Percentiles rank a stretch among this genome's conserved stretches.
These are phyloP conservation scores for Spathaspora hagerdaliae DNA, from an alignment of 805 yeast genomes.

Conservation along the genomic window DNA sequence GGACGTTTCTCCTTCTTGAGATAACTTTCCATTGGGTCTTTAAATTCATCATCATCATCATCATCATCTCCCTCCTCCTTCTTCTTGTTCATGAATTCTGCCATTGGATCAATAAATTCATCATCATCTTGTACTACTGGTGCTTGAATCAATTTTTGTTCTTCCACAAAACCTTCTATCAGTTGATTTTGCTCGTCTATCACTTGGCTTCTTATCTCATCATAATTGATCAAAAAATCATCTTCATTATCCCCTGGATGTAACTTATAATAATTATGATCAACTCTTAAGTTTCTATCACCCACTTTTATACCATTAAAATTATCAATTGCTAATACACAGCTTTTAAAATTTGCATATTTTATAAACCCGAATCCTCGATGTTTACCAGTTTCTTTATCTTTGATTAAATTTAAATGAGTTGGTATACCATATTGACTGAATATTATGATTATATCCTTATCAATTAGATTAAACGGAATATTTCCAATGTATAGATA, in stretches of 20 bases:
- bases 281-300: constrained; percentile 53
- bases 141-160: neutral
- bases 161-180: neutral
- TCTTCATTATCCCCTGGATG: constrained; percentile 49
- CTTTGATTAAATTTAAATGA: constrained; percentile 65
- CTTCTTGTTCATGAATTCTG: constrained; percentile 4
- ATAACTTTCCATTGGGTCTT: constrained; percentile 18
- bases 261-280: constrained; percentile 64
- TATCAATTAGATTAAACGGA: constrained; percentile 61
- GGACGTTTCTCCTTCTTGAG: constrained; percentile 4
- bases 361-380: constrained; percentile 75
- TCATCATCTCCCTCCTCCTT: constrained; percentile 13
- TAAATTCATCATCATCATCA: constrained; percentile 13
- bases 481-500: constrained; percentile 76
- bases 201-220: constrained; percentile 10
- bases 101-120: constrained; percentile 28
- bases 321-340: constrained; percentile 85
- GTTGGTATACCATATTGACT: constrained; percentile 89
- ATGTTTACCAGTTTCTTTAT: constrained; percentile 33
- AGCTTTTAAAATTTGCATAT: constrained; percentile 76
- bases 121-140: neutral
- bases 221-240: constrained; percentile 30
- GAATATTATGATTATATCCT: constrained; percentile 72
- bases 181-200: constrained; percentile 1
- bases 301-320: constrained; percentile 64